These are phyloP conservation scores for Neurospora sp. DNA, from an alignment of 495 filamentous ascomycete genomes.

Conservation along the genomic window DNA sequence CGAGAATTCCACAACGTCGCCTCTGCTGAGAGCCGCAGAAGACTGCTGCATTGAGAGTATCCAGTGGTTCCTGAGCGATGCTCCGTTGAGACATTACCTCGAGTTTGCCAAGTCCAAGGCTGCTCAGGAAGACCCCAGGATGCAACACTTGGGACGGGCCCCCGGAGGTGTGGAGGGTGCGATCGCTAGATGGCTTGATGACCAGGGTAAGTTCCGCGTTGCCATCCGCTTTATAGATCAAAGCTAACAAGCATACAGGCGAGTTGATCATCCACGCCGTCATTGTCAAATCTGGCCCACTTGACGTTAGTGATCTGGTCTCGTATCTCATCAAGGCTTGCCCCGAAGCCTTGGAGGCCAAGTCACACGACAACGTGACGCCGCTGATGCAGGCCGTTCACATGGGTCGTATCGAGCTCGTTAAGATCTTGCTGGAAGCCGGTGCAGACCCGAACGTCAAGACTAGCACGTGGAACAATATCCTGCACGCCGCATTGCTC, in stretches of 20 bases:
- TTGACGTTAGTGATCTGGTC: constrained; percentile 41
- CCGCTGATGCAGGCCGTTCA: constrained; percentile 51
- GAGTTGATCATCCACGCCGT: constrained; percentile 59
- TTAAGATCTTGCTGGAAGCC: constrained; percentile 48
- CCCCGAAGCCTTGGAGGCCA: constrained; percentile 49
- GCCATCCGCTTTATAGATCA: not conserved
- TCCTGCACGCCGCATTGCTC: constrained; percentile 46
- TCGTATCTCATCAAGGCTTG: constrained; percentile 48
- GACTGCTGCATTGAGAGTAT: constrained; percentile 47
- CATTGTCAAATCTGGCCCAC: constrained; percentile 32
- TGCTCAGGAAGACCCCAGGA: constrained; percentile 39
- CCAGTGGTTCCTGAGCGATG: constrained; percentile 62
- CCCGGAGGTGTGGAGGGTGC: constrained; percentile 49
- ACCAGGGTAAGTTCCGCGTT: constrained; percentile 33
- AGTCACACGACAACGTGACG: constrained; percentile 44
- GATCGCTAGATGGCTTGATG: constrained; percentile 49
- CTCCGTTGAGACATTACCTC: constrained; percentile 49
- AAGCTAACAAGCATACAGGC: constrained; percentile 30
- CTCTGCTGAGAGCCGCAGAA: constrained; percentile 48
- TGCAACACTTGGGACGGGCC: constrained; percentile 44
- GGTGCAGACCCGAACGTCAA: constrained; percentile 55
- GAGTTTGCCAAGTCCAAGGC: constrained; percentile 49
- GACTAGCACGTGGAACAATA: constrained; percentile 43
- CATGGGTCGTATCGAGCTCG: constrained; percentile 39
- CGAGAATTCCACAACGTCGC: constrained; percentile 27